Evolutionary conservation across 495 filamentous ascomycete genomes (phyloP).

Genomic region (Aspergillus nanangensis): DNA sequence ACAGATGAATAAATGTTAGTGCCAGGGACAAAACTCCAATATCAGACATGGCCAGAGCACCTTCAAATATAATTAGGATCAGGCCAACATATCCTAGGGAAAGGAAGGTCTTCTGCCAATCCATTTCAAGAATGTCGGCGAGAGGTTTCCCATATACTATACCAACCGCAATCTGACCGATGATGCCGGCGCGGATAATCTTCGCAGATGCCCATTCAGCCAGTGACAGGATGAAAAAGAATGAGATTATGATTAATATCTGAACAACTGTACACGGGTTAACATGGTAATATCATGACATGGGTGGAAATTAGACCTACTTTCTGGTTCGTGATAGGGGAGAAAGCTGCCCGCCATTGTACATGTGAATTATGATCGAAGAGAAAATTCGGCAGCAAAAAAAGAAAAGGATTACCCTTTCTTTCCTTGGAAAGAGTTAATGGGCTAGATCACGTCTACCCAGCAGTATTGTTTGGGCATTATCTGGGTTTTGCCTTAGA

Average conservation of each 20-base stretch:
- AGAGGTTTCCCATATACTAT: constrained; percentile 30
- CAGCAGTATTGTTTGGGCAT: no score
- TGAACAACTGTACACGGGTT: constrained; percentile 18
- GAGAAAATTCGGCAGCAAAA: no score
- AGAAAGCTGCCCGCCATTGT: constrained; percentile 31
- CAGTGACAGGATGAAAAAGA: constrained; percentile 31
- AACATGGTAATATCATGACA: no score
- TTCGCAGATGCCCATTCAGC: constrained; percentile 28
- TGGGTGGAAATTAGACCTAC: constrained; percentile 21
- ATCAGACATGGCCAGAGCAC: constrained; percentile 7
- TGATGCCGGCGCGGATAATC: constrained; percentile 27
- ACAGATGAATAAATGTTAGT: constrained; percentile 6
- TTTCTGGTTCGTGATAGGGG: constrained; percentile 29
- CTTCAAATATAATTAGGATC: constrained; percentile 34
- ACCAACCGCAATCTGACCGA: constrained; percentile 30
- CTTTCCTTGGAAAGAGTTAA: no score
- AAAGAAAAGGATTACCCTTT: no score
- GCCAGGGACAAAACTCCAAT: neutral
- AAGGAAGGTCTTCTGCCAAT: constrained; percentile 30
- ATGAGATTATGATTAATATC: constrained; percentile 28
- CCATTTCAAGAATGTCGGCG: constrained; percentile 26
- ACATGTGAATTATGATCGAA: no score
- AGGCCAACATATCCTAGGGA: constrained; percentile 31
- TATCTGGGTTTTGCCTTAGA: no score
- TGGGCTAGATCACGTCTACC: no score